phyloP scores from a whole-genome alignment of 371 early-diverging fungal genomes.

The Mucor lusitanicus region DNA sequence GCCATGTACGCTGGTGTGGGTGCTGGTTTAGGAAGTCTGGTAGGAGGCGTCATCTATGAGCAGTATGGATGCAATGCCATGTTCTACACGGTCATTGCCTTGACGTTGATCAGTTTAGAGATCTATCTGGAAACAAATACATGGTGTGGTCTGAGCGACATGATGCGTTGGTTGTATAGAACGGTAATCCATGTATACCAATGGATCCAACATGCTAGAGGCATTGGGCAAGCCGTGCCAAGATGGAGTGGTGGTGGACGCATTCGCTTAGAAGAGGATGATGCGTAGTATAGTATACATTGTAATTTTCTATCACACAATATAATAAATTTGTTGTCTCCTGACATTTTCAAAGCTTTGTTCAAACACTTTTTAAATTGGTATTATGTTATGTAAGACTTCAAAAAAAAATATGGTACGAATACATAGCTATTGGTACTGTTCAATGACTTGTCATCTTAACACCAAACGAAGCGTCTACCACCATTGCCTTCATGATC shows the following conservation, averaged over 20 bases:
- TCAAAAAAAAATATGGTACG: no score
- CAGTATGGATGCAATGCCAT: conserved; percentile 45
- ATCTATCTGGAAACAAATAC: conserved; percentile 52
- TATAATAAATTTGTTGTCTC: no score
- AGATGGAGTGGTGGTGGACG: conserved; percentile 50
- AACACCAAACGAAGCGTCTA: no score
- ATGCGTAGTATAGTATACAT: conserved; percentile 10
- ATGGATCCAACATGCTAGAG: conserved; percentile 42
- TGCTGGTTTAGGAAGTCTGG: conserved; percentile 48
- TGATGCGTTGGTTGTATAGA: conserved; percentile 29
- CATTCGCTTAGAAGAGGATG: conserved; percentile 41
- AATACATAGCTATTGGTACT: no score
- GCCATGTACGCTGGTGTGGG: conserved; percentile 59
- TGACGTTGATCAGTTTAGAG: conserved; percentile 43
- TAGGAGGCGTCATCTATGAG: conserved; percentile 50
- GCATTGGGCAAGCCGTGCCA: conserved; percentile 48
- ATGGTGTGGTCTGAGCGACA: conserved; percentile 43
- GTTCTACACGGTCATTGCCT: conserved; percentile 48
- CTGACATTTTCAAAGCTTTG: no score
- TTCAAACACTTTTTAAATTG: no score
- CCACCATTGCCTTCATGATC: no score
- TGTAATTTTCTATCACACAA: neutral
- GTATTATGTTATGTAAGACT: no score
- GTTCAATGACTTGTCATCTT: no score
- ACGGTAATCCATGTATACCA: conserved; percentile 24